Base-by-base conservation (phyloP, 768 basidiomycete genomes). In the Boletellus ananas region DNA sequence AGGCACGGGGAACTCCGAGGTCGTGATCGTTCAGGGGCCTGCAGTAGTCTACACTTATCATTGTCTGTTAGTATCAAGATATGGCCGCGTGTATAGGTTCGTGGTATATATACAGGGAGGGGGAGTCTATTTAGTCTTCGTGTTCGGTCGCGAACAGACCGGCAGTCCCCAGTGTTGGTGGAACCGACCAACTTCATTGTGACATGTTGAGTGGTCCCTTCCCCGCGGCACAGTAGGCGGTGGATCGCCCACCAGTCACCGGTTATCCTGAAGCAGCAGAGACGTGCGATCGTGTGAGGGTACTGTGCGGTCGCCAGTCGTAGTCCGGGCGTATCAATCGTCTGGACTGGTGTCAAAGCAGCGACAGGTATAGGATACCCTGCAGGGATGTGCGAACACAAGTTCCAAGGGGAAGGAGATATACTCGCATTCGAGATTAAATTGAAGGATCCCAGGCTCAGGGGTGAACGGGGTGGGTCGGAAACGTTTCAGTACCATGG, bases 381-480 rank as follows among this genome's bases (percentile, higher is more conserved):
- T 56, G 46, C 50, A 63, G 42, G 52, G 41, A 21, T 45, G 41
- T 43, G 40, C 34, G 38, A 48, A 52, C 44, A 41, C 52, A n/a
- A n/a, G 52, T 51, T 53, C 53, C 51, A 62, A 60, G 43, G 45
- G 58, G 41, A 40, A 40, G 41, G 51, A 55, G 50, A 35, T 53
- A 25, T 21, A 49, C 50, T 55, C 49, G 50, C 52, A 58, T 63
- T 54, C 53, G 56, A 58, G 56, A 65, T 43, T 51, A 55, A n/a
- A n/a, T n/a, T n/a, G n/a, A n/a, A n/a, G n/a, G n/a, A 47, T 57
- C 55, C 55, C 59, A 46, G 48, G 45, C 57, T 54, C 60, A 65
- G 60, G 57, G 62, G 44, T 44, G 59, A 52, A 27, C n/a, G 7
- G 29, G 35, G 63, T 65, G 57, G 62, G 51, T 65, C 58, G 48